These are phyloP conservation scores for Pleurotus citrinopileatus DNA, from an alignment of 768 basidiomycete genomes.

Conservation along the genomic window DNA sequence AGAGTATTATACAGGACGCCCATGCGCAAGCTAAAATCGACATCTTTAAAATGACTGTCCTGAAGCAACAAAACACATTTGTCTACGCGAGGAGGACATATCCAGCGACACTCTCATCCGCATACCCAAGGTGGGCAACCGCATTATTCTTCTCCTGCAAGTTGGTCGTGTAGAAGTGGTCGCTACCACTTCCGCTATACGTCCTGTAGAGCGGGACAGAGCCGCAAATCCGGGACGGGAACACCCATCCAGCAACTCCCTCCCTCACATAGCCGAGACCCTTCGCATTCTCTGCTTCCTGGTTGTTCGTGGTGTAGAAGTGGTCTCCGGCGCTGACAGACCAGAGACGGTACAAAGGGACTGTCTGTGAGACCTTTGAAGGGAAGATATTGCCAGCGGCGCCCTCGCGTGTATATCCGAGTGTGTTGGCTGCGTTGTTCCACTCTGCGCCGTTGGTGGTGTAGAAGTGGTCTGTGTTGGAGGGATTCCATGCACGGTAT, in stretches of 20 bases:
- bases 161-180: constrained; percentile 1
- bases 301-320: constrained; percentile 1
- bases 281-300: not conserved
- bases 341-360: constrained; percentile 4
- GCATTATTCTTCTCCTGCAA: constrained; percentile 1
- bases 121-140: not conserved
- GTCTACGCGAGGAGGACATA: not conserved
- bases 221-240: not conserved
- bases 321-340: not conserved
- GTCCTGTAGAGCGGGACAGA: not conserved
- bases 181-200: not conserved
- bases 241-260: not conserved
- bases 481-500: not conserved
- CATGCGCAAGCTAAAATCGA: no score
- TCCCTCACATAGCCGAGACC: not conserved
- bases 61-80: no score
- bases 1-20: no score
- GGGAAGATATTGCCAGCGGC: not conserved
- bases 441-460: not conserved
- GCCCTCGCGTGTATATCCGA: not conserved
- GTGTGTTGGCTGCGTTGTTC: not conserved
- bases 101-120: not conserved
- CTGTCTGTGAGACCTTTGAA: not conserved
- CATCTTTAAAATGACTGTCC: no score
- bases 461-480: constrained; percentile 1